Evolutionary conservation across 768 basidiomycete genomes (phyloP).

Genomic region (Stropharia rugosoannulata): DNA sequence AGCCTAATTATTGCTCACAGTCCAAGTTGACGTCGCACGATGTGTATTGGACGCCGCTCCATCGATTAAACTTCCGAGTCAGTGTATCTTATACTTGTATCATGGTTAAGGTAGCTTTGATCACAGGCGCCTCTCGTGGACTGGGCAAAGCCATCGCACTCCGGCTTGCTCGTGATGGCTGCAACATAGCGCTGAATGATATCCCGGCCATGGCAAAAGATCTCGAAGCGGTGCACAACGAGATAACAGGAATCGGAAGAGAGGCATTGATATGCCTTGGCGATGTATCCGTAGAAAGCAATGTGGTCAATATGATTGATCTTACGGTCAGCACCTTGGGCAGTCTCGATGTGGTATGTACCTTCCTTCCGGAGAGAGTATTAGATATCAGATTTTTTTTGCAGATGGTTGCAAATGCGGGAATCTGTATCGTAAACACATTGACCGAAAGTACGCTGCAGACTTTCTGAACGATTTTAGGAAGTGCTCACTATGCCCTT

Average conservation of each 20-base stretch:
- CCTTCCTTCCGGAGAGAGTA: too few species aligned
- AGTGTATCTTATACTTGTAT: not conserved
- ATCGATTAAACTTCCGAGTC: not conserved
- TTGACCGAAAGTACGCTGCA: slow-evolving; percentile 23
- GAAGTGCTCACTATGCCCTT: not conserved
- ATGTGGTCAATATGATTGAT: slow-evolving; percentile 41
- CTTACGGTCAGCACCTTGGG: slow-evolving; percentile 34
- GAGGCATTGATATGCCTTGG: slow-evolving; percentile 21
- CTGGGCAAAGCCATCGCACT: slow-evolving; percentile 48
- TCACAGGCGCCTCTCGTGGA: slow-evolving; percentile 40
- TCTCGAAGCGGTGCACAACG: slow-evolving; percentile 24
- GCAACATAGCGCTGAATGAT: slow-evolving; percentile 47
- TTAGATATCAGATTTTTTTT: not conserved
- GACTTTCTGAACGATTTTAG: not conserved
- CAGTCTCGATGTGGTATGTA: slow-evolving; percentile 45
- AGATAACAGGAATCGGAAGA: slow-evolving; percentile 28
- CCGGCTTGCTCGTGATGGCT: slow-evolving; percentile 46
- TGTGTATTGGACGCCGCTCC: too few species aligned
- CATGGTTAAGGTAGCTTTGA: slow-evolving; percentile 25
- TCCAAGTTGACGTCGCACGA: too few species aligned
- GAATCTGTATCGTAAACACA: slow-evolving; percentile 22
- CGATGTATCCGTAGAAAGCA: slow-evolving; percentile 40
- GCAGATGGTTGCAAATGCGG: slow-evolving; percentile 49
- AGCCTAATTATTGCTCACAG: too few species aligned
- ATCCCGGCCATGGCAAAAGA: slow-evolving; percentile 25